phyloP scores from a whole-genome alignment of 176 grass and related monocot genomes.

The Raddia guianensis region DNA sequence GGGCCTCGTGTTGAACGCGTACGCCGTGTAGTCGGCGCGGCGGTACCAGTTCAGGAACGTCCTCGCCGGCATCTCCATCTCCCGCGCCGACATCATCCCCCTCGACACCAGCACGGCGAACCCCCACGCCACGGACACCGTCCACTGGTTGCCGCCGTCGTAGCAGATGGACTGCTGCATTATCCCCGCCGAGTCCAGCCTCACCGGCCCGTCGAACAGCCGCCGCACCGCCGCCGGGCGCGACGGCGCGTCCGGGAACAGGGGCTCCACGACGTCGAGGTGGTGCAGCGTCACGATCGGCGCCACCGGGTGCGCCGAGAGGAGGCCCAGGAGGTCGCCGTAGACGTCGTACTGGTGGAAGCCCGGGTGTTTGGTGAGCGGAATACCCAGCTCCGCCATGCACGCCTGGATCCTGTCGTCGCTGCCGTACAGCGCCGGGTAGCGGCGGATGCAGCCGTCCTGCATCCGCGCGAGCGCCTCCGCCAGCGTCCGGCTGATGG shows the following conservation, averaged over 20 bases:
- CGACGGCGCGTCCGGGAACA: conserved; percentile 59
- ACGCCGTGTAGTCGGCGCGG: conserved; percentile 88
- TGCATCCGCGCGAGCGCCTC: conserved; percentile 70
- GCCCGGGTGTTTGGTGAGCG: conserved; percentile 81
- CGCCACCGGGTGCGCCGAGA: conserved; percentile 73
- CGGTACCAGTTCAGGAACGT: conserved; percentile 98
- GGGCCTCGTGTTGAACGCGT: conserved; percentile 92
- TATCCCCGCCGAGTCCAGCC: conserved; percentile 75
- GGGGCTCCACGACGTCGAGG: conserved; percentile 83
- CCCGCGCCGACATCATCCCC: conserved; percentile 83
- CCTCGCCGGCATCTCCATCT: conserved; percentile 95
- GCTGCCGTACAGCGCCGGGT: conserved; percentile 88
- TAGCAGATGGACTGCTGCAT: conserved; percentile 99
- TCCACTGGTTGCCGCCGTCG: conserved; percentile 66
- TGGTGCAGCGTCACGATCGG: conserved; percentile 91
- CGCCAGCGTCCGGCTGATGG: conserved; percentile 85
- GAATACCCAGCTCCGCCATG: conserved; percentile 96
- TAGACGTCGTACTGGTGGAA: conserved; percentile 99
- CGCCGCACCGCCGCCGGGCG: conserved; percentile 58
- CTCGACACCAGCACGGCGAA: conserved; percentile 76
- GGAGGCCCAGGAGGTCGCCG: conserved; percentile 84
- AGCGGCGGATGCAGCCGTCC: conserved; percentile 81
- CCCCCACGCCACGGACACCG: conserved; percentile 90
- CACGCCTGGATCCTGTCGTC: conserved; percentile 98
- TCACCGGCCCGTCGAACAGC: conserved; percentile 72